Evolutionary conservation across 2,329 filamentous ascomycete species (phyloP).

Genomic region (Lasiodiplodia gonubiensis): DNA sequence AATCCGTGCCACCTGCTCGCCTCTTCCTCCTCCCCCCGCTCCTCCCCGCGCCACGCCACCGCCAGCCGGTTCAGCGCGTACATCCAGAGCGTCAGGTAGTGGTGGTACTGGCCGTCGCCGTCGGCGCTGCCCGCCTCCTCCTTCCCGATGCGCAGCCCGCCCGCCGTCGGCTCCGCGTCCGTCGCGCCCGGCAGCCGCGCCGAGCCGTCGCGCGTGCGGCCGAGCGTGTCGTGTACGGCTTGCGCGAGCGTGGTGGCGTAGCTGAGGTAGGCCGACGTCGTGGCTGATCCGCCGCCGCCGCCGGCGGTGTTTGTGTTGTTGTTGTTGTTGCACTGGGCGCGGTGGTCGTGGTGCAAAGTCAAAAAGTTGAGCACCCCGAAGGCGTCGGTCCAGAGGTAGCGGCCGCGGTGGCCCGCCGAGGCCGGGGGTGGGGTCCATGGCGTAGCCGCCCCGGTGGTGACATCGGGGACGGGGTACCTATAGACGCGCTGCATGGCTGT

Average conservation of each 20-base stretch:
- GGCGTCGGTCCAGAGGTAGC: constrained; percentile 60
- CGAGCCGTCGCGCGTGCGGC: constrained; percentile 57
- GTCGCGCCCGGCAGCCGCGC: constrained; percentile 58
- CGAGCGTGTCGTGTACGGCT: constrained; percentile 60
- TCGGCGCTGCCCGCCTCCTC: constrained; percentile 55
- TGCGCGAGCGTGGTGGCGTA: constrained; percentile 57
- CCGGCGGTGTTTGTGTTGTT: not conserved
- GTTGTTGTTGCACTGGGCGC: no score
- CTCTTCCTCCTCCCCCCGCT: constrained; percentile 34
- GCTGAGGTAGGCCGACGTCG: constrained; percentile 50
- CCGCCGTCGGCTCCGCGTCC: constrained; percentile 57
- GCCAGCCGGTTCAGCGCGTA: constrained; percentile 64
- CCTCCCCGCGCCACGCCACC: constrained; percentile 41
- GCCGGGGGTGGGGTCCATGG: constrained; percentile 58
- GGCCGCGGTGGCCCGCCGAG: constrained; percentile 61
- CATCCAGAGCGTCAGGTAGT: constrained; percentile 68
- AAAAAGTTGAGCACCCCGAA: constrained; percentile 61
- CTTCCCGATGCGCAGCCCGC: constrained; percentile 66
- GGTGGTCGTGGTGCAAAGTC: constrained; percentile 52
- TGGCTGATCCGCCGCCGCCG: constrained; percentile 32
- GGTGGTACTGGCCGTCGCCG: constrained; percentile 66
- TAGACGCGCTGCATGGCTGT: constrained; percentile 49
- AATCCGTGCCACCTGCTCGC: constrained; percentile 57
- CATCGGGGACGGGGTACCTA: constrained; percentile 33
- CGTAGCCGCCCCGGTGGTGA: not conserved